These are phyloP conservation scores for Chenopodium formosanum DNA, from an alignment of 148 eudicot genomes.

Conservation along the genomic window DNA sequence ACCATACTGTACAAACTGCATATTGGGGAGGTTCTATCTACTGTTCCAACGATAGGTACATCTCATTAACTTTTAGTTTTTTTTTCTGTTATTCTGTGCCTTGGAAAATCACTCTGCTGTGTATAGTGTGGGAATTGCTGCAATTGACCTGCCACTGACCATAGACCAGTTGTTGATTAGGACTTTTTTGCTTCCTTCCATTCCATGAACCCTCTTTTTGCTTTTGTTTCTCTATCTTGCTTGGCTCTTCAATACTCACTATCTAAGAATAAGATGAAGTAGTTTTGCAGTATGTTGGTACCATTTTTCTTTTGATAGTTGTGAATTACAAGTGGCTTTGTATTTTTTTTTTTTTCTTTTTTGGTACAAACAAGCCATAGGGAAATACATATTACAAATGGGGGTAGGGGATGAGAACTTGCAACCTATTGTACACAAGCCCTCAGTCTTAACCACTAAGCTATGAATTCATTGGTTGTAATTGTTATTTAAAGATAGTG, in stretches of 20 bases:
- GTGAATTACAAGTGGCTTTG: neutral
- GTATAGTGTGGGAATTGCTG: neutral
- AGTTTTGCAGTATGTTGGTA: neutral
- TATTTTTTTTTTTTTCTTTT: too few species aligned
- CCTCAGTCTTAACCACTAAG: too few species aligned
- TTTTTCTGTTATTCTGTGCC: neutral
- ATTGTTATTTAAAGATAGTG: too few species aligned
- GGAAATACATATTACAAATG: too few species aligned
- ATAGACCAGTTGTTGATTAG: neutral
- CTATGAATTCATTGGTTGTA: too few species aligned
- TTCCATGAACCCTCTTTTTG: neutral
- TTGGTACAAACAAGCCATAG: too few species aligned
- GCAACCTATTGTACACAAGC: too few species aligned
- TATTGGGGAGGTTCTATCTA: conserved; percentile 95
- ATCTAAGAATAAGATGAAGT: neutral
- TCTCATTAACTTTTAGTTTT: neutral
- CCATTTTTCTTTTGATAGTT: neutral
- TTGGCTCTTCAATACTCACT: neutral
- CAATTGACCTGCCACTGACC: neutral
- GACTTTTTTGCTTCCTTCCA: neutral
- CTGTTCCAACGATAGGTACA: conserved; percentile 98
- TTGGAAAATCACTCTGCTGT: neutral
- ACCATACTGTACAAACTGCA: conserved; percentile 96
- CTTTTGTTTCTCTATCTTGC: neutral
- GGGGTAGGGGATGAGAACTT: too few species aligned